phyloP scores from a whole-genome alignment of 768 basidiomycete genomes.

The Neoboletus subvelutipes region DNA sequence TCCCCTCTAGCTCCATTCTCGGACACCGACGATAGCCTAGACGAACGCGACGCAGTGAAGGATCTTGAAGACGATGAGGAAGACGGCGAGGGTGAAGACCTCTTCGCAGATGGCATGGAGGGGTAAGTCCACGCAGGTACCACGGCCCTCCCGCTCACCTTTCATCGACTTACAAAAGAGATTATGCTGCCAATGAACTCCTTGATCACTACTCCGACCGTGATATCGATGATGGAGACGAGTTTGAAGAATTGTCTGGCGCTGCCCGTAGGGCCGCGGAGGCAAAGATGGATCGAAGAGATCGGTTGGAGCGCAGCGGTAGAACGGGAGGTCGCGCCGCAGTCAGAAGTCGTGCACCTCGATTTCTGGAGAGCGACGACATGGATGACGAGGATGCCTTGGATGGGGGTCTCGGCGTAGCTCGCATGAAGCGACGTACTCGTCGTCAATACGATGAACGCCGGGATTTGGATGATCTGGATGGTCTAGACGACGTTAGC shows the following conservation, averaged over 20 bases:
- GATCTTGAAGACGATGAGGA: constrained; percentile 70
- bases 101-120: constrained; percentile 80
- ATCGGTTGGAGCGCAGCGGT: constrained; percentile 69
- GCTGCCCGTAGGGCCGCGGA: constrained; percentile 81
- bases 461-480: constrained; percentile 85
- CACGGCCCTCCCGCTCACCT: constrained; percentile 9
- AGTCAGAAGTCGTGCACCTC: constrained; percentile 77
- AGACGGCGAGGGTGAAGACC: constrained; percentile 88
- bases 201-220: constrained; percentile 87
- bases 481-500: constrained; percentile 82
- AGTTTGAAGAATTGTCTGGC: constrained; percentile 63
- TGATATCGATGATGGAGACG: constrained; percentile 82
- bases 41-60: constrained; percentile 64
- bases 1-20: constrained; percentile 82
- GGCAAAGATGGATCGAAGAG: constrained; percentile 82
- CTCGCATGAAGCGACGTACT: constrained; percentile 76
- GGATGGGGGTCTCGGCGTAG: constrained; percentile 62
- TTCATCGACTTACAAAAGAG: constrained; percentile 42
- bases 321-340: constrained; percentile 72
- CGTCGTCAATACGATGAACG: constrained; percentile 94
- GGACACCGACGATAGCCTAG: constrained; percentile 80
- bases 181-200: constrained; percentile 80
- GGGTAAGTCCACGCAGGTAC: constrained; percentile 46
- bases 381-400: constrained; percentile 73
- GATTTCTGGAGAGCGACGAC: constrained; percentile 83